Evolutionary conservation across 129 eudicot genomes (phyloP).

Genomic region (Lactuca saligna): DNA sequence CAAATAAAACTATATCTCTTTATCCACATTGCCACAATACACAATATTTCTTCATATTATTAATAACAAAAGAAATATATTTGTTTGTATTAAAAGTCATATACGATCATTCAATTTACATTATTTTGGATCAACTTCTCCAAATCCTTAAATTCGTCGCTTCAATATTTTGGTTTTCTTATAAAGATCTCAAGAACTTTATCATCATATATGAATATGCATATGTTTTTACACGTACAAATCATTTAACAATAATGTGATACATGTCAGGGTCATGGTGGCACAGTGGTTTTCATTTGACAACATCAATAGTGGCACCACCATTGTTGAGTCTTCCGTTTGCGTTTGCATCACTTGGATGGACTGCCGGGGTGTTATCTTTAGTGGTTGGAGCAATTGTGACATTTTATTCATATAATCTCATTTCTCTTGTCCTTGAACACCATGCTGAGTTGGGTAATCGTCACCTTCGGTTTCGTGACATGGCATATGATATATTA

Average conservation of each 20-base stretch:
- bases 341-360: slow-evolving; percentile 78
- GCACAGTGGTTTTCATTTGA: slow-evolving; percentile 81
- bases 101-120: too few relatives aligned
- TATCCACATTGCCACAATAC: too few relatives aligned
- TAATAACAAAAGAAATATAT: too few relatives aligned
- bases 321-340: slow-evolving; percentile 74
- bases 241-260: background rate
- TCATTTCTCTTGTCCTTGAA: slow-evolving; percentile 76
- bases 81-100: too few relatives aligned
- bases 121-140: too few relatives aligned
- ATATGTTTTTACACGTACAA: background rate
- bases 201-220: too few relatives aligned
- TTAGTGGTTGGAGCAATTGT: slow-evolving; percentile 56
- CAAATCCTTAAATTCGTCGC: too few relatives aligned
- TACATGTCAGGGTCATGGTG: slow-evolving; percentile 77
- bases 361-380: slow-evolving; percentile 60
- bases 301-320: slow-evolving; percentile 92
- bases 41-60: too few relatives aligned
- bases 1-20: too few relatives aligned
- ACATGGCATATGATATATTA: slow-evolving; percentile 78
- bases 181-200: too few relatives aligned
- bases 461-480: slow-evolving; percentile 79
- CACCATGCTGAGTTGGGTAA: slow-evolving; percentile 65
- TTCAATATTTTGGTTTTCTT: too few relatives aligned
- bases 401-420: slow-evolving; percentile 84